Evolutionary conservation across 129 eudicot genomes (phyloP).

Genomic region (Centrapalus pauciflorus): DNA sequence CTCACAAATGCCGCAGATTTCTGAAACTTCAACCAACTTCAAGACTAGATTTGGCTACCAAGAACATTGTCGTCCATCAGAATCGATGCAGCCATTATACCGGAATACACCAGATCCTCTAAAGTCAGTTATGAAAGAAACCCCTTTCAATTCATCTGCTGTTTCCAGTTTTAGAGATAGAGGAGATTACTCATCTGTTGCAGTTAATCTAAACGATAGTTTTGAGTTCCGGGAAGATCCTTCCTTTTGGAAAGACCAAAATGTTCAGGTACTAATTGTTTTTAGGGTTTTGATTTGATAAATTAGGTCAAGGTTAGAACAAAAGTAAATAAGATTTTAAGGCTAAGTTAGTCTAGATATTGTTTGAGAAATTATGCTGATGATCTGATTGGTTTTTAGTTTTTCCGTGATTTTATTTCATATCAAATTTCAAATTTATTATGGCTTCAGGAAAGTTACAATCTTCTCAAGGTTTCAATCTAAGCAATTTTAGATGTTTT

Average conservation of each 20-base stretch:
- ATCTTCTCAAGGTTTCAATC: background rate
- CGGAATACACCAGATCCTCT: constrained; percentile 52
- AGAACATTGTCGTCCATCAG: constrained; percentile 27
- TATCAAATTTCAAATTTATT: background rate
- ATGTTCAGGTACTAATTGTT: constrained; percentile 62
- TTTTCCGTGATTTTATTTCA: background rate
- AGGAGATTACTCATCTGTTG: constrained; percentile 27
- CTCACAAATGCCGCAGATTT: constrained; percentile 45
- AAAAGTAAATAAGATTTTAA: background rate
- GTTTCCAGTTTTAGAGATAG: constrained; percentile 27
- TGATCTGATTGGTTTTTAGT: background rate
- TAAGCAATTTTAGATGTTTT: background rate
- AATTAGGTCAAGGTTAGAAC: background rate
- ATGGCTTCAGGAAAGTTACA: background rate
- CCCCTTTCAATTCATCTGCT: constrained; percentile 25
- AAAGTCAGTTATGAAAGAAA: constrained; percentile 40
- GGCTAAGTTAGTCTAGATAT: background rate
- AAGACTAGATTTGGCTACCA: constrained; percentile 51
- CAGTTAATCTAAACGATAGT: constrained; percentile 36
- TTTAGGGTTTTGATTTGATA: constrained; percentile 16
- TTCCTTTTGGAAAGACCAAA: constrained; percentile 91
- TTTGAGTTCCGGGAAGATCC: constrained; percentile 90
- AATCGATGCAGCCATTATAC: constrained; percentile 22
- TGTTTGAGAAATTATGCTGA: background rate
- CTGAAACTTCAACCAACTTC: constrained; percentile 48